Evolutionary conservation across 129 eudicot genomes (phyloP).

Genomic region (Heracleum sosnowskyi): DNA sequence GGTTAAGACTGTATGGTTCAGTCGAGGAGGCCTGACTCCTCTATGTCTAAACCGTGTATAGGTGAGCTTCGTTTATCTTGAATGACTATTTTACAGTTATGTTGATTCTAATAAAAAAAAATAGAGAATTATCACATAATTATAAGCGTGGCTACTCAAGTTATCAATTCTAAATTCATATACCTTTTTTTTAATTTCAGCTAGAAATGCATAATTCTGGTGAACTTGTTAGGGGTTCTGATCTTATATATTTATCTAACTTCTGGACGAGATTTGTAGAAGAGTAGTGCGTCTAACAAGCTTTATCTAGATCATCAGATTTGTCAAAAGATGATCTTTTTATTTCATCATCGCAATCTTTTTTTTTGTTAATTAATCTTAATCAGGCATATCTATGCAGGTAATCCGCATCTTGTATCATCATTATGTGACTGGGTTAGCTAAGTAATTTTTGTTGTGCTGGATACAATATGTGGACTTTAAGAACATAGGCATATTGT

Average conservation of each 20-base stretch:
- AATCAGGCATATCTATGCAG: too few relatives aligned
- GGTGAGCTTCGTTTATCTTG: conserved; percentile 23
- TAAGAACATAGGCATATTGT: too few relatives aligned
- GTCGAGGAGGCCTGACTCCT: conserved; percentile 60
- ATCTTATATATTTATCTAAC: conserved; percentile 45
- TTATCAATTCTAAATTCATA: not conserved
- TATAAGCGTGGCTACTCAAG: not conserved
- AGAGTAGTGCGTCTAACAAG: conserved; percentile 36
- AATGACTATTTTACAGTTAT: not conserved
- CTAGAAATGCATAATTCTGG: conserved; percentile 77
- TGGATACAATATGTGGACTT: too few relatives aligned
- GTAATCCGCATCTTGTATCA: too few relatives aligned
- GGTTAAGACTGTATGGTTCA: conserved; percentile 60
- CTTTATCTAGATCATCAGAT: conserved; percentile 20
- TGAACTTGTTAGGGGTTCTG: conserved; percentile 25
- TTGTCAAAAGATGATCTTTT: conserved; percentile 42
- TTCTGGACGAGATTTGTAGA: conserved; percentile 37
- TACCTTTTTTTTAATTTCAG: too few relatives aligned
- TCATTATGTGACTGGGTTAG: too few relatives aligned
- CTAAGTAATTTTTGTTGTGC: too few relatives aligned
- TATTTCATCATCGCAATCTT: too few relatives aligned
- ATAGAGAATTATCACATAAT: not conserved
- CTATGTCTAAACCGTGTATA: conserved; percentile 68
- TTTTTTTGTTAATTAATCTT: too few relatives aligned
- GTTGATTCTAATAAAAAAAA: not conserved